A percentile compares a stretch with the other conserved stretches of the same genome.
These are phyloP conservation scores for Galium porrigens DNA, from an alignment of 305 asterid species.

Conservation along the genomic window DNA sequence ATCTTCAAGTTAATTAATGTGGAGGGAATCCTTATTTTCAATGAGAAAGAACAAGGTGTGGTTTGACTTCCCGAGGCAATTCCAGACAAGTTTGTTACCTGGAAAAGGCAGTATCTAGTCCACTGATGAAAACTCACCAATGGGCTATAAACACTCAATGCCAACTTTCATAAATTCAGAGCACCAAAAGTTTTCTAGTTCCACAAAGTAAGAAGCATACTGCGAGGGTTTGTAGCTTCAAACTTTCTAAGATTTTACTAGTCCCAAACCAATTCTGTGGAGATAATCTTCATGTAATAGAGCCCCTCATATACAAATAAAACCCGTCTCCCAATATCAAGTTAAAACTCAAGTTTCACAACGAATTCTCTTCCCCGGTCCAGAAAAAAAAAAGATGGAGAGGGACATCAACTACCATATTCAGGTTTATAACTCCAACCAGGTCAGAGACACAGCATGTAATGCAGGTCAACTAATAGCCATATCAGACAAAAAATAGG, in stretches of 20 bases:
- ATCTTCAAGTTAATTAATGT: not conserved
- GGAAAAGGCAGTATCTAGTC: not conserved
- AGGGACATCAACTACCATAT: not conserved
- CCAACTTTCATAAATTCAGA: not conserved
- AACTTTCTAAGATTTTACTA: not conserved
- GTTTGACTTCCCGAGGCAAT: not conserved
- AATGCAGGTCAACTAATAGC: not conserved
- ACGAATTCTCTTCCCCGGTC: not conserved
- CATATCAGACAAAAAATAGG: not conserved
- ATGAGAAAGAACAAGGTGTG: slow-evolving; percentile 3
- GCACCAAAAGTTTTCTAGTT: not conserved
- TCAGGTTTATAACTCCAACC: not conserved
- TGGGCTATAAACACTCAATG: not conserved
- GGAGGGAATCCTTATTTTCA: slow-evolving; percentile 1
- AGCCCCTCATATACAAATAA: not conserved
- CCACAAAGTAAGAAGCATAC: not conserved
- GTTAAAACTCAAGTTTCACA: not conserved
- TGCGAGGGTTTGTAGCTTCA: not conserved
- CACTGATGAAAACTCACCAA: not conserved
- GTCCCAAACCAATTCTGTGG: not conserved
- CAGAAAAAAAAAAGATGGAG: not conserved
- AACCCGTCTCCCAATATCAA: not conserved
- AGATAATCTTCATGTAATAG: not conserved
- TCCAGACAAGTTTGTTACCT: not conserved
- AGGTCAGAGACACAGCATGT: not conserved